phyloP scores from a whole-genome alignment of 345 rosid species.

The Eutrema japonicum region DNA sequence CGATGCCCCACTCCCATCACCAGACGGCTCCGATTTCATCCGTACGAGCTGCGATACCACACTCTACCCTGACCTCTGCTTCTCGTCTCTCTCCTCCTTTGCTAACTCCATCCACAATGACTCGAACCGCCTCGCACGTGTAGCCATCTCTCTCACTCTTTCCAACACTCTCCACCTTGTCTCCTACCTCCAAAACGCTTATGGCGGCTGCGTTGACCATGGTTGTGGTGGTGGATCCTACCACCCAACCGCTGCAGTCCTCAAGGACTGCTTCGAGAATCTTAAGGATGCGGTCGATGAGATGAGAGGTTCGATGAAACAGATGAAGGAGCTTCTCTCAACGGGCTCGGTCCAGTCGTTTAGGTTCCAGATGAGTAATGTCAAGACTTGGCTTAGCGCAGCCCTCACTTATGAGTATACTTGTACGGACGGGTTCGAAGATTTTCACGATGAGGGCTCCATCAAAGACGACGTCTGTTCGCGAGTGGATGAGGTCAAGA shows the following conservation, averaged over 20 bases:
- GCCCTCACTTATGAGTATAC: conserved; percentile 82
- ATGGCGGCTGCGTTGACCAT: conserved; percentile 24
- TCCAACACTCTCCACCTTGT: conserved; percentile 52
- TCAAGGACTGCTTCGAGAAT: conserved; percentile 59
- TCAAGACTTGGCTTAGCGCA: conserved; percentile 93
- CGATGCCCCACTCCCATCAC: conserved; percentile 32
- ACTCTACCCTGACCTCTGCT: conserved; percentile 78
- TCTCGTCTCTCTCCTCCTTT: conserved; percentile 60
- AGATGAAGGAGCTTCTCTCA: conserved; percentile 57
- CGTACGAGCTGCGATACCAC: conserved; percentile 67
- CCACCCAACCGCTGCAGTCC: conserved; percentile 42
- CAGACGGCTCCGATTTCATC: conserved; percentile 59
- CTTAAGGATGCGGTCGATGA: conserved; percentile 76
- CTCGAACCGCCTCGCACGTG: conserved; percentile 60
- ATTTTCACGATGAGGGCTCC: conserved; percentile 48
- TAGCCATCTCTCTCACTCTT: conserved; percentile 62
- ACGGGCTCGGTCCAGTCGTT: conserved; percentile 49
- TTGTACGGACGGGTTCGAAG: conserved; percentile 77
- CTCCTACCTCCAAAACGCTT: conserved; percentile 43
- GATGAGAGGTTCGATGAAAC: conserved; percentile 69
- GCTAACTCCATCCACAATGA: conserved; percentile 55
- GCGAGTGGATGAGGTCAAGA: conserved; percentile 57
- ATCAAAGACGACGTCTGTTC: conserved; percentile 54
- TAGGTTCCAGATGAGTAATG: conserved; percentile 78
- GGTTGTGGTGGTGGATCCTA: neutral